Base-by-base conservation (phyloP, 2,329 filamentous ascomycete genomes). In the Aspergillus neoniger region DNA sequence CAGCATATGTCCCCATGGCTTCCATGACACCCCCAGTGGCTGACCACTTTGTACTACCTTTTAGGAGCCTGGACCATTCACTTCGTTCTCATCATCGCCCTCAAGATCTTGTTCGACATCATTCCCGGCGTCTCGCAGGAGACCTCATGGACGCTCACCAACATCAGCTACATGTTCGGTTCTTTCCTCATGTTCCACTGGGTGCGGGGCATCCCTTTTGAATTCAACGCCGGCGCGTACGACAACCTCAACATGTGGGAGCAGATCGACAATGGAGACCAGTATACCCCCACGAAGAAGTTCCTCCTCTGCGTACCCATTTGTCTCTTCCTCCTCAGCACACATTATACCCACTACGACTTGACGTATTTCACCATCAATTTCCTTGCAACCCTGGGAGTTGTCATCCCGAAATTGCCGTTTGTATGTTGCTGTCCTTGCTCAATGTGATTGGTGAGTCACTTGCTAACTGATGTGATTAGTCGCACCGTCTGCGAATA, bases 181-280 rank as follows among this genome's bases (percentile, higher is more conserved):
- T 97, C 94, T 44, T 99, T 98, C 79, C 87, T 99, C 78, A 99
- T 99, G 95, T 99, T 99, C 80, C 95, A 99, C 80, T 96, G 92
- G 84, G 95, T 99, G 69, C 92, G 94, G 74, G 95, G 95, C 69
- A 92, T 98, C 50, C 95, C 95, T 5, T 99, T 99, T 75, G 95
- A 99, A 78, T 99, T 99, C 85, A 99, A 99, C 76, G 90, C 91
- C 59, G 95, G 95, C 61, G 95, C 95, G 69, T 99, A 98, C 79
- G 95, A 99, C 83, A 98, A 99, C 78, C 85, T 99, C 74, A 99
- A 98, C 82, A 98, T 99, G 95, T 99, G 95, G 95, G 95, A 99
- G 82, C 95, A 99, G 81, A 99, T 99, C 77, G 95, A 99, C 82
- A 96, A 98, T 72, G 95, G 95, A 50, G 95, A 95, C 70, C 95